phyloP scores from a whole-genome alignment of 768 basidiomycete species.

The Podaxis sp. region DNA sequence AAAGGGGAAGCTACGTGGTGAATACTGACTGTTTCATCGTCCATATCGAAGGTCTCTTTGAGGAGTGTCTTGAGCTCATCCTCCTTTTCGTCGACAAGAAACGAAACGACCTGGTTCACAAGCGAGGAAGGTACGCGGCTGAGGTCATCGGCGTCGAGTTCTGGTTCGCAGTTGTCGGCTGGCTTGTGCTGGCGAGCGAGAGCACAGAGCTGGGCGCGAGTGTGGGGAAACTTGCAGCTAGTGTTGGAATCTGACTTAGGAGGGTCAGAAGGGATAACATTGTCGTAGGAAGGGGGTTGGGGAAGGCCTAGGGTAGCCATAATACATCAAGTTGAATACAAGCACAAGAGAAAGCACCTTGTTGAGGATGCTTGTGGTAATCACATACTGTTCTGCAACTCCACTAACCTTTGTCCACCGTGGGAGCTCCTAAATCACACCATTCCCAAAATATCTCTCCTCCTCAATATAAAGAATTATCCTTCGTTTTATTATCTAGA shows the following conservation, averaged over 20 bases:
- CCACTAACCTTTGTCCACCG: neutral
- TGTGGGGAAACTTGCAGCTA: slow-evolving; percentile 66
- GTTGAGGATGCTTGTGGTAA: neutral
- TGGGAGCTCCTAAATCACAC: slow-evolving; percentile 2
- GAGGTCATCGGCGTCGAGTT: slow-evolving; percentile 48
- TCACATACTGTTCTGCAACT: neutral
- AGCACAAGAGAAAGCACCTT: neutral
- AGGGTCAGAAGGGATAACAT: neutral
- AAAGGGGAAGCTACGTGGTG: slow-evolving; percentile 2
- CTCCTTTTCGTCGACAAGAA: slow-evolving; percentile 81
- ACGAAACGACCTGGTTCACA: slow-evolving; percentile 64
- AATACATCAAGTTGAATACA: slow-evolving; percentile 2
- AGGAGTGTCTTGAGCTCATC: slow-evolving; percentile 79
- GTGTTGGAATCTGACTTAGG: neutral
- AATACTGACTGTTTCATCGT: slow-evolving; percentile 60
- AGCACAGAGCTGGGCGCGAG: slow-evolving; percentile 72
- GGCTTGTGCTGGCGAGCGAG: slow-evolving; percentile 72
- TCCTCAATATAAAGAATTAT: neutral
- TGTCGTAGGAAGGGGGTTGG: neutral
- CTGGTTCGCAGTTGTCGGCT: slow-evolving; percentile 51
- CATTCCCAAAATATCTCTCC: neutral
- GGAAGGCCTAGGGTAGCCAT: slow-evolving; percentile 10
- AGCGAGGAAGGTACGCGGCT: slow-evolving; percentile 54
- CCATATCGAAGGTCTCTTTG: slow-evolving; percentile 63
- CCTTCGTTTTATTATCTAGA: neutral